Percentiles rank a stretch among this genome's conserved stretches.
phyloP scores from a whole-genome alignment of 345 rosid genomes.

The Rhodomyrtus tomentosa region DNA sequence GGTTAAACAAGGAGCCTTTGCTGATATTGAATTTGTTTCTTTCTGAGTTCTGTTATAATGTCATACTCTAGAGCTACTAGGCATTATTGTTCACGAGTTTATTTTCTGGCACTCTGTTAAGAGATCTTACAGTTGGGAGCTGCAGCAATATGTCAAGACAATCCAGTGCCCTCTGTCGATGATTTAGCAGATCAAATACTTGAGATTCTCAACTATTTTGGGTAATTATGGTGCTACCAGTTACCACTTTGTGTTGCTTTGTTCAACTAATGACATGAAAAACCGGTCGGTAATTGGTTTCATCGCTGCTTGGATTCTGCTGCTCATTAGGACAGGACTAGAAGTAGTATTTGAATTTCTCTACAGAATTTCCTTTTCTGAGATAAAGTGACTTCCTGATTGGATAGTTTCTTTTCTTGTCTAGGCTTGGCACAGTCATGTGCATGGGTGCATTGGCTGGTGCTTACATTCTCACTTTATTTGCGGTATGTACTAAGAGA shows the following conservation, averaged over 20 bases:
- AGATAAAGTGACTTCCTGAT: constrained; percentile 4
- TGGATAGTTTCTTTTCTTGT: not conserved
- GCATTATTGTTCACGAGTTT: constrained; percentile 21
- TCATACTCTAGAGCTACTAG: not conserved
- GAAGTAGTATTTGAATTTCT: not conserved
- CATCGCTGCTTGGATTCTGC: not conserved
- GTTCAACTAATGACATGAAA: not conserved
- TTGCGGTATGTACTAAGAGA: constrained; percentile 47
- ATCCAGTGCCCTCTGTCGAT: constrained; percentile 43
- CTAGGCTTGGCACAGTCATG: constrained; percentile 81
- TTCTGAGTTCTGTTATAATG: not conserved
- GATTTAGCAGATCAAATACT: constrained; percentile 76
- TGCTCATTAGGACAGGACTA: not conserved
- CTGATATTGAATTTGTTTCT: not conserved
- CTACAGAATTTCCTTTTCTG: not conserved
- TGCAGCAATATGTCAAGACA: constrained; percentile 39
- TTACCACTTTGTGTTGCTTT: not conserved
- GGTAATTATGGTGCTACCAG: constrained; percentile 25
- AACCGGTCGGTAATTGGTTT: not conserved
- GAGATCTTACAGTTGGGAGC: constrained; percentile 94
- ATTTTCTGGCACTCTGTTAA: constrained; percentile 25
- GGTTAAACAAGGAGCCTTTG: constrained; percentile 8
- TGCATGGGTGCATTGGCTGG: constrained; percentile 94
- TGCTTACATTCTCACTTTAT: constrained; percentile 74
- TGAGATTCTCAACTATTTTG: constrained; percentile 77